Evolutionary conservation across 805 yeast genomes (phyloP).

Genomic region (Candida nitratophila): DNA sequence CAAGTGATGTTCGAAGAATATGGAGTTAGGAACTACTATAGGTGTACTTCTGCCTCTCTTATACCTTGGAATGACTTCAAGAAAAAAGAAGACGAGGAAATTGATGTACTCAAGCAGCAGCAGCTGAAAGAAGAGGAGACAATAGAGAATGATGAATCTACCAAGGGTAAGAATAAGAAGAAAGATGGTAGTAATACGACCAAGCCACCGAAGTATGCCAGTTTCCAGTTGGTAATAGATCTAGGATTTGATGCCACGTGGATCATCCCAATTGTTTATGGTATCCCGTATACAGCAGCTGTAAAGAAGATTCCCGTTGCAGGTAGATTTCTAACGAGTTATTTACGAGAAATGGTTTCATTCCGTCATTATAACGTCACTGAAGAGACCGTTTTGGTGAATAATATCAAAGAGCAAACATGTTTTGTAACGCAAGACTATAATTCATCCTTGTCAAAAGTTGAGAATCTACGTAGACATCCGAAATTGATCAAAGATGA

Average conservation of each 20-base stretch:
- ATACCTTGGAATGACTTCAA: slow-evolving; percentile 50
- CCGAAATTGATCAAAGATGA: slow-evolving; percentile 11
- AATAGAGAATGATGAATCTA: no score
- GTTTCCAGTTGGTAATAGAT: slow-evolving; percentile 77
- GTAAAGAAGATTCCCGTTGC: slow-evolving; percentile 77
- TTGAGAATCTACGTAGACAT: slow-evolving; percentile 18
- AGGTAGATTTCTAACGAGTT: slow-evolving; percentile 78
- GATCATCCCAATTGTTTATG: slow-evolving; percentile 77
- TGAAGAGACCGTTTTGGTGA: slow-evolving; percentile 81
- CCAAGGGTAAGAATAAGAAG: no score
- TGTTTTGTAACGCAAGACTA: slow-evolving; percentile 64
- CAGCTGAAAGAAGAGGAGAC: slow-evolving; percentile 4
- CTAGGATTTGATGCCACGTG: slow-evolving; percentile 85
- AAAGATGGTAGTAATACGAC: slow-evolving; percentile 4
- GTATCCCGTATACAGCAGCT: slow-evolving; percentile 70
- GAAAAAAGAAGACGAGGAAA: slow-evolving; percentile 19
- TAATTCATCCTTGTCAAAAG: slow-evolving; percentile 17
- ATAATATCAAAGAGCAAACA: slow-evolving; percentile 76
- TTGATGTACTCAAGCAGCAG: no score
- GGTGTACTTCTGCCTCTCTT: slow-evolving; percentile 55
- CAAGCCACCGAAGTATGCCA: slow-evolving; percentile 25
- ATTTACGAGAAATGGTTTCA: slow-evolving; percentile 75
- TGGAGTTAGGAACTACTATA: slow-evolving; percentile 63
- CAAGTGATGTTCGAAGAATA: slow-evolving; percentile 93
- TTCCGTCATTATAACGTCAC: slow-evolving; percentile 89